A percentile compares a stretch with the other conserved stretches of the same genome.
phyloP scores from a whole-genome alignment of 176 grass and related monocot genomes.

The Phyllostachys edulis region DNA sequence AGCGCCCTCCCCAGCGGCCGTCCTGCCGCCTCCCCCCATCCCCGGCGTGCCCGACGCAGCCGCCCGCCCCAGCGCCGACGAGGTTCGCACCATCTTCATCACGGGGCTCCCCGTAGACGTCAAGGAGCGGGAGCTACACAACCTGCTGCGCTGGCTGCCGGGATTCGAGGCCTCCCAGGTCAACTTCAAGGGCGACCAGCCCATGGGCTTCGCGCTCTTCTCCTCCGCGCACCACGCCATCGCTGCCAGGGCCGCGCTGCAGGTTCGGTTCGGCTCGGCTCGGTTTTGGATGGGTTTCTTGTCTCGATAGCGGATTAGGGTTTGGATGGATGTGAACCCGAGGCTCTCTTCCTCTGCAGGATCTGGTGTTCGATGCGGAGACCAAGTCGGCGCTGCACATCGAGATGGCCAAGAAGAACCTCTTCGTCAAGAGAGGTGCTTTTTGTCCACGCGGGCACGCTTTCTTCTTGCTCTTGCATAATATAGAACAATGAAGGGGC shows the following conservation, averaged over 20 bases:
- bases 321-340: slow-evolving; percentile 14
- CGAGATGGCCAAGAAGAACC: slow-evolving; percentile 99
- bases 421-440: slow-evolving; percentile 92
- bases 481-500: background rate
- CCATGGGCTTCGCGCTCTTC: slow-evolving; percentile 99
- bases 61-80: slow-evolving; percentile 51
- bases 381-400: slow-evolving; percentile 67
- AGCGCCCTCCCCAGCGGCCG: slow-evolving; percentile 31
- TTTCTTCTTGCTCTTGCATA: slow-evolving; percentile 11
- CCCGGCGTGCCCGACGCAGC: slow-evolving; percentile 38
- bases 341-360: slow-evolving; percentile 40
- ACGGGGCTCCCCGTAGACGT: slow-evolving; percentile 89
- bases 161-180: slow-evolving; percentile 97
- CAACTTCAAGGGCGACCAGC: slow-evolving; percentile 93
- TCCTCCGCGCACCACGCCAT: slow-evolving; percentile 71
- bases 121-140: slow-evolving; percentile 97
- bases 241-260: slow-evolving; percentile 75
- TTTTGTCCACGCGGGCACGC: background rate
- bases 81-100: slow-evolving; percentile 95
- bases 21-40: slow-evolving; percentile 46
- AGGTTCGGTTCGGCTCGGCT: slow-evolving; percentile 39
- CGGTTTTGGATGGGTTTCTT: background rate
- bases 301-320: background rate
- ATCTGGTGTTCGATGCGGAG: slow-evolving; percentile 81
- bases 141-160: slow-evolving; percentile 92